phyloP scores from a whole-genome alignment of 192 early-diverging fungal species.

The Dissophora ornata region DNA sequence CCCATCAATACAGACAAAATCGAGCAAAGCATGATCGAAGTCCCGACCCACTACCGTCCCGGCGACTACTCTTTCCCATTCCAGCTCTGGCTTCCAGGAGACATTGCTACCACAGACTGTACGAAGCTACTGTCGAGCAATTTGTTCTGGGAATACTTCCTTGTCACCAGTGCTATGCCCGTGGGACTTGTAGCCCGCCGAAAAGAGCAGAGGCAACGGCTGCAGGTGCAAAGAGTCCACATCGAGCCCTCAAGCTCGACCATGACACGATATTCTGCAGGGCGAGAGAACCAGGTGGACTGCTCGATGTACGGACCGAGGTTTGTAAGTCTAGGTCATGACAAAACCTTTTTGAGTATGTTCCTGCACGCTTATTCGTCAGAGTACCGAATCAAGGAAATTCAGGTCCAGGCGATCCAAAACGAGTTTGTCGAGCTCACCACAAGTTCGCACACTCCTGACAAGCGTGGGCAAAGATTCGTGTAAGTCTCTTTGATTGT shows the following conservation, averaged over 20 bases:
- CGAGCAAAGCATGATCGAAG: background rate
- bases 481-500: constrained; percentile 13
- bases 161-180: constrained; percentile 1
- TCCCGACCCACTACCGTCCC: background rate
- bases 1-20: constrained; percentile 15
- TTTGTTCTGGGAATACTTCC: constrained; percentile 7
- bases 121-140: background rate
- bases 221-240: constrained; percentile 6
- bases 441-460: background rate
- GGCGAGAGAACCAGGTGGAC: constrained; percentile 3
- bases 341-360: background rate
- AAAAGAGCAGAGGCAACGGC: constrained; percentile 2
- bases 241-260: constrained; percentile 7
- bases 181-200: constrained; percentile 4
- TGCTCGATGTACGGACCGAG: constrained; percentile 11
- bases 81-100: constrained; percentile 8
- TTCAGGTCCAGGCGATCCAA: constrained; percentile 5
- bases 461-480: constrained; percentile 14
- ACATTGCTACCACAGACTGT: constrained; percentile 11
- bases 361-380: constrained; percentile 13
- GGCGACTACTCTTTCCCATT: constrained; percentile 21
- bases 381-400: constrained; percentile 12
- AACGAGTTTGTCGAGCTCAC: constrained; percentile 2
- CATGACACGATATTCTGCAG: background rate
- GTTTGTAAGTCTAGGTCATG: constrained; percentile 6